Conservation (phyloP, 805 yeast genomes). For the Lachancea kluyveri region DNA sequence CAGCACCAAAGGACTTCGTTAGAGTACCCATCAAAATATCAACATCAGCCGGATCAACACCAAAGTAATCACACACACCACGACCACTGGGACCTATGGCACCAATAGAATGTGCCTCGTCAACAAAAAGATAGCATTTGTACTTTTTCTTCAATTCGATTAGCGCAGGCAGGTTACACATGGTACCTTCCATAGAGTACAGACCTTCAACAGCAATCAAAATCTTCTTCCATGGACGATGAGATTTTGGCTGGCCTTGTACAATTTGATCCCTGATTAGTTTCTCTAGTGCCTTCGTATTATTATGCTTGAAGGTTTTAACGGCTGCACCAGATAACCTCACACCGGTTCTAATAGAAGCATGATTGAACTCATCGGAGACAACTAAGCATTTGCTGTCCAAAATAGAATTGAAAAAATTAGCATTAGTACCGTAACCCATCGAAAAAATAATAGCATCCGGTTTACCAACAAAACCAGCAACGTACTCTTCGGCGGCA, state of each 20-base stretch:
- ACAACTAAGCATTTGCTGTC: slow-evolving; percentile 86
- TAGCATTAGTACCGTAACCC: slow-evolving; percentile 96
- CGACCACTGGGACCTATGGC: slow-evolving; percentile 95
- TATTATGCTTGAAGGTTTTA: slow-evolving; percentile 87
- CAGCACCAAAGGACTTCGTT: slow-evolving; percentile 96
- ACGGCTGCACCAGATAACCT: slow-evolving; percentile 90
- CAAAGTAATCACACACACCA: slow-evolving; percentile 93
- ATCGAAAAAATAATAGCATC: slow-evolving; percentile 81
- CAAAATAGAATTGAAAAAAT: slow-evolving; percentile 73
- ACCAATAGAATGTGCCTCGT: slow-evolving; percentile 98
- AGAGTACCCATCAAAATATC: slow-evolving; percentile 97
- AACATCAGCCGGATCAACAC: slow-evolving; percentile 64
- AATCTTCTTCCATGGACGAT: slow-evolving; percentile 92
- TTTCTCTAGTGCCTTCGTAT: slow-evolving; percentile 72
- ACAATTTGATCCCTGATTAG: slow-evolving; percentile 78
- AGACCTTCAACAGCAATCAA: slow-evolving; percentile 86
- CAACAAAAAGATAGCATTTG: slow-evolving; percentile 84
- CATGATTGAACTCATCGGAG: slow-evolving; percentile 91
- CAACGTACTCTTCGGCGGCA: slow-evolving; percentile 69
- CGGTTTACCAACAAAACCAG: slow-evolving; percentile 86
- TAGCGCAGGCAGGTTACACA: slow-evolving; percentile 72
- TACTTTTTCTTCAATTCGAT: slow-evolving; percentile 74
- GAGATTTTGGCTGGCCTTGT: slow-evolving; percentile 91
- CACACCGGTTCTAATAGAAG: slow-evolving; percentile 92
- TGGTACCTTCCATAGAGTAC: slow-evolving; percentile 89